A percentile compares a stretch with the other conserved stretches of the same genome.
Conservation (phyloP, 31 red algal species). For the Asparagopsis taxiformis region DNA sequence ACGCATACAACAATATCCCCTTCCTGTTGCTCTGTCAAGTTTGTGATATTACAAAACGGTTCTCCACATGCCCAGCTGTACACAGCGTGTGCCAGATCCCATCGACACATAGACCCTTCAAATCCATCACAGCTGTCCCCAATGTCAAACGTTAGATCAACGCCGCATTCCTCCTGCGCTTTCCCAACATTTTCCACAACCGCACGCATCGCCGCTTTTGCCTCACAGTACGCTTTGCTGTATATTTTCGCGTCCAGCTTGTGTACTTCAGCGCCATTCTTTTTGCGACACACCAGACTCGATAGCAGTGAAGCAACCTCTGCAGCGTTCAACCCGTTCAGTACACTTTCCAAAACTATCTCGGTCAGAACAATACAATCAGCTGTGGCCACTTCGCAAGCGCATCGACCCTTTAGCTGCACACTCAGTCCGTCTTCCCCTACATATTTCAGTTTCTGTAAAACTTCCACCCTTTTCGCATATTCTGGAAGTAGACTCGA, state of each 20-base stretch:
- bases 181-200: conserved; percentile 38
- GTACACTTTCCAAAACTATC: conserved; percentile 53
- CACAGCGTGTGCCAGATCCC: conserved; percentile 27
- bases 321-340: conserved; percentile 29
- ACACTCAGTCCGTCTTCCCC: conserved; percentile 39
- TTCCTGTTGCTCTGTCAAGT: conserved; percentile 49
- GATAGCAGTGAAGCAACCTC: conserved; percentile 58
- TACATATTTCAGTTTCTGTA: conserved; percentile 47
- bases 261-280: conserved; percentile 17
- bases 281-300: conserved; percentile 67
- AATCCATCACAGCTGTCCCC: conserved; percentile 15
- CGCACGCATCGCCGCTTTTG: conserved; percentile 17
- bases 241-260: conserved; percentile 4
- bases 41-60: conserved; percentile 47
- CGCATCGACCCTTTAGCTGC: conserved; percentile 58
- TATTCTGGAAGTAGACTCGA: conserved; percentile 60
- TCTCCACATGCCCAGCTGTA: conserved; percentile 61
- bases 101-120: conserved; percentile 13
- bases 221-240: background rate
- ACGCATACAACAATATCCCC: conserved; percentile 65
- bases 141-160: conserved; percentile 40
- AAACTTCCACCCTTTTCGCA: conserved; percentile 32
- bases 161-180: conserved; percentile 54
- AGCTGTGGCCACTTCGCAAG: conserved; percentile 70
- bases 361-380: conserved; percentile 70